Base-by-base conservation (phyloP, 495 filamentous ascomycete species). In the Acidomyces sp. region DNA sequence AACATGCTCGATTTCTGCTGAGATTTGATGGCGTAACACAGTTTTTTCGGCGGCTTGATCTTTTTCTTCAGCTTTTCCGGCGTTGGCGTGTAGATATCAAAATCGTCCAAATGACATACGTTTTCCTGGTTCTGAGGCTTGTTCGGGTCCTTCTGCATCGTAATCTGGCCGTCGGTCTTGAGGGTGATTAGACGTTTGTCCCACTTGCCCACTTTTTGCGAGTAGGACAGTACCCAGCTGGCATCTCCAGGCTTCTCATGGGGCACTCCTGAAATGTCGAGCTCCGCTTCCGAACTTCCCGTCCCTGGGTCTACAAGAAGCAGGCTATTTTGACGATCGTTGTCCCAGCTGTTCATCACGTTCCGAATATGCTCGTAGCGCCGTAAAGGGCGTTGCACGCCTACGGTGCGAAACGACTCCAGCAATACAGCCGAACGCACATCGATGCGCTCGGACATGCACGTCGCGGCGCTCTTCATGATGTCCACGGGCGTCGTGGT, bases 1-100 rank as follows among this genome's bases (percentile, higher is more conserved):
- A 96, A 97, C 54, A 93, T 76, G 24, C 70, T 78, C 4, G 79
- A 77, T 51, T 92, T 94, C 55, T 96, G 79, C 58, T 94, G 90
- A 46, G 84, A 92, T 57, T 93, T 95, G 49, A 97, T 69, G 3
- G 84, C 87, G 53, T 79, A 87, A 58, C 84, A 93, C 39, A 77
- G 65, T 52, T 80, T 74, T 18, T 75, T 74, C 19, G 79, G 71
- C 4, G 72, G 61, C 34, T 55, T 61, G 38, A 64, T 53, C 37
- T 55, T 54, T 41, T 57, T 59, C 7, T 43, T 6, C 18, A 48
- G 15, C 44, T 80, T 72, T 11, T 71, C 69, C 27, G 75, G 66
- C 3, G 71, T 78, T 7, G 83, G 79, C 6, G 67, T 72, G 59
- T 93, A 94, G 28, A 93, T 81, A 50, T 97, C 90, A 51, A 88